Percentiles rank a stretch among this genome's conserved stretches.
Conservation (phyloP, 192 early-diverging fungal species). For the Umbelopsis vinacea region DNA sequence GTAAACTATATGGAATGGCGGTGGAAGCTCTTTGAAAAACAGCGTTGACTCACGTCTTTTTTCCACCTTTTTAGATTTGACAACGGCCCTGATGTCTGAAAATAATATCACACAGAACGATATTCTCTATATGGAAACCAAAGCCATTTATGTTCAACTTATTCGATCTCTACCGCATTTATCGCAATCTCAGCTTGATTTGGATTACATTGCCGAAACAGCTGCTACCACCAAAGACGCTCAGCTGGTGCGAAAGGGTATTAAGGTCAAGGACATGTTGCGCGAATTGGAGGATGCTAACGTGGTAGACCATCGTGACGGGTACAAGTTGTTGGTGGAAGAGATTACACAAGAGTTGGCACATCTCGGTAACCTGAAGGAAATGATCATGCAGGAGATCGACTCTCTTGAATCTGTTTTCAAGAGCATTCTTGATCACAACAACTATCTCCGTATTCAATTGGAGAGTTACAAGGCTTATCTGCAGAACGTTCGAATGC, state of each 20-base stretch:
- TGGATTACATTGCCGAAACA: conserved; percentile 72
- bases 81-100: conserved; percentile 68
- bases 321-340: conserved; percentile 78
- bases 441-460: conserved; percentile 87
- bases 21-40: neutral
- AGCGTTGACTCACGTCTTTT: neutral
- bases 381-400: conserved; percentile 86
- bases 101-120: conserved; percentile 88
- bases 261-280: conserved; percentile 93
- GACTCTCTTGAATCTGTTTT: conserved; percentile 78
- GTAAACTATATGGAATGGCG: conserved; percentile 16
- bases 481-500: conserved; percentile 88
- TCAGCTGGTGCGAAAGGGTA: conserved; percentile 85
- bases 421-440: conserved; percentile 93
- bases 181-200: conserved; percentile 57
- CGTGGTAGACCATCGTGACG: conserved; percentile 70
- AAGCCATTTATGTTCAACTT: conserved; percentile 90
- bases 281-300: conserved; percentile 76
- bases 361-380: conserved; percentile 86
- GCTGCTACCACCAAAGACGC: conserved; percentile 85
- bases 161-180: conserved; percentile 86
- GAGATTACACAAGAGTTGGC: conserved; percentile 87
- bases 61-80: conserved; percentile 39
- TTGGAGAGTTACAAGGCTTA: conserved; percentile 94
- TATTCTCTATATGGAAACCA: conserved; percentile 93